These are phyloP conservation scores for Nicotiana noctiflora DNA, from an alignment of 257 asterid genomes.

Conservation along the genomic window DNA sequence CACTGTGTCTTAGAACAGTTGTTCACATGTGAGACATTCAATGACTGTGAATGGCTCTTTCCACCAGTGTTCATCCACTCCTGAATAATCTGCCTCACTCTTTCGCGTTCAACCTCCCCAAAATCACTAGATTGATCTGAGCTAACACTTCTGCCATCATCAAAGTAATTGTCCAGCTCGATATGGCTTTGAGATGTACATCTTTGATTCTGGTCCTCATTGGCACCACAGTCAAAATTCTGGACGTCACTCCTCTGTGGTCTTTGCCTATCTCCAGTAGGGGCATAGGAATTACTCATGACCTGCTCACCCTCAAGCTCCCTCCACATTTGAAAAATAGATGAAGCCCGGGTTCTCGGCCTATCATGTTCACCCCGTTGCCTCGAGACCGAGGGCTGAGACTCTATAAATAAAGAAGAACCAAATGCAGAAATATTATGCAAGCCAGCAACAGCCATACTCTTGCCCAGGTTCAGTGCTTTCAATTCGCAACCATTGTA, in stretches of 20 bases:
- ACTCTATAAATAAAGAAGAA: constrained; percentile 42
- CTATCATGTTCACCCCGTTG: constrained; percentile 38
- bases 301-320: constrained; percentile 72
- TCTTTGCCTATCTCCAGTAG: constrained; percentile 24
- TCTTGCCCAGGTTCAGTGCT: constrained; percentile 4
- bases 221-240: constrained; percentile 24
- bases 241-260: constrained; percentile 23
- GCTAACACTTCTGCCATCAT: constrained; percentile 40
- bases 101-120: constrained; percentile 70
- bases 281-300: constrained; percentile 34
- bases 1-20: constrained; percentile 32
- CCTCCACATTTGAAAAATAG: constrained; percentile 80
- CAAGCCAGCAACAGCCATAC: constrained; percentile 77
- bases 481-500: constrained; percentile 9
- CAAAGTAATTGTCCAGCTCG: constrained; percentile 36
- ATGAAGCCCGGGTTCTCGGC: constrained; percentile 52
- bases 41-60: constrained; percentile 32
- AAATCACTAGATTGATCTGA: constrained; percentile 63
- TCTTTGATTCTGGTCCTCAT: constrained; percentile 30
- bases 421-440: constrained; percentile 48
- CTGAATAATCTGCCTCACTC: constrained; percentile 66
- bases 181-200: constrained; percentile 20
- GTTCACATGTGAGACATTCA: constrained; percentile 22
- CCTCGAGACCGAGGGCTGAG: constrained; percentile 35
- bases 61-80: constrained; percentile 66